Percentiles rank a stretch among this genome's conserved stretches.
These are phyloP conservation scores for Schizophyllum amplum DNA, from an alignment of 1,284 basidiomycete genomes.

Conservation along the genomic window DNA sequence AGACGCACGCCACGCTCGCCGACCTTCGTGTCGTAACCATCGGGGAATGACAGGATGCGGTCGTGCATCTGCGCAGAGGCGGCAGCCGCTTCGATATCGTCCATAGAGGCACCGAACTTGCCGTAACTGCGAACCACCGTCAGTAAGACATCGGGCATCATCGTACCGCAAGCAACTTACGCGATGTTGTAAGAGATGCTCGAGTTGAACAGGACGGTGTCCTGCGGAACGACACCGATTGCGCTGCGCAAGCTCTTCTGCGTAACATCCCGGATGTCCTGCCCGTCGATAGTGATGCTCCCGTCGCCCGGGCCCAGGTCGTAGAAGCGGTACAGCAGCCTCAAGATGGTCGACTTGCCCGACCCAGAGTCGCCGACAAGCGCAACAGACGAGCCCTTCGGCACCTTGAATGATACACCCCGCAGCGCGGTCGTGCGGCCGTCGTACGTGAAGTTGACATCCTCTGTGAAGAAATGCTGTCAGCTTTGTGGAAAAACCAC, in stretches of 20 bases:
- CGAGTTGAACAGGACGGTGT: constrained; percentile 78
- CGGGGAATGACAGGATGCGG: constrained; percentile 69
- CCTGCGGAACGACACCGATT: constrained; percentile 81
- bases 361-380: constrained; percentile 77
- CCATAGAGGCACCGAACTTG: constrained; percentile 55
- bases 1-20: constrained; percentile 75
- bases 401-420: constrained; percentile 78
- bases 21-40: constrained; percentile 67
- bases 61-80: constrained; percentile 79
- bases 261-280: constrained; percentile 80
- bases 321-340: constrained; percentile 85
- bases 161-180: constrained; percentile 24
- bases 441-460: constrained; percentile 82
- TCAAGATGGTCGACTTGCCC: constrained; percentile 77
- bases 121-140: constrained; percentile 43
- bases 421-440: constrained; percentile 64
- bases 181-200: constrained; percentile 73
- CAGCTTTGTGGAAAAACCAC: background rate
- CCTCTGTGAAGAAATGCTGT: constrained; percentile 35
- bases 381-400: constrained; percentile 73
- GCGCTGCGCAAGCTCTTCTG: constrained; percentile 71
- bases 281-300: constrained; percentile 72
- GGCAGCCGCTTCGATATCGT: constrained; percentile 68
- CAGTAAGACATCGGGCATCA: constrained; percentile 1
- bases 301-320: constrained; percentile 73